Base-by-base conservation (phyloP, 2,329 filamentous ascomycete species). In the Colletotrichum cuscutae region DNA sequence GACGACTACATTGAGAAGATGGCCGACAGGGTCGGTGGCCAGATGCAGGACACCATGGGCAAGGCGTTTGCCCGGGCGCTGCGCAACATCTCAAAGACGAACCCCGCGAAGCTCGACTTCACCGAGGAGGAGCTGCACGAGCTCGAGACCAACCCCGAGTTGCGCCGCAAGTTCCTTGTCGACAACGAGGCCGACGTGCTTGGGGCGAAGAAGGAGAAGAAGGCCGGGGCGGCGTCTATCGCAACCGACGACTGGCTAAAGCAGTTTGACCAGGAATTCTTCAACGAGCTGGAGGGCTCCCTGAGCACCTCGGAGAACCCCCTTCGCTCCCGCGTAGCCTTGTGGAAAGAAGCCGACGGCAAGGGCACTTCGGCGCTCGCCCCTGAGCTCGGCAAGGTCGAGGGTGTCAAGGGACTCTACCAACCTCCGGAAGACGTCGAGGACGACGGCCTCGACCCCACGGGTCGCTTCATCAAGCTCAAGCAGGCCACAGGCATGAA, bases 401-500 rank as follows among this genome's bases (percentile, higher is more conserved):
- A 85, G 54, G 89, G 89, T 61, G 87, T 90, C 60, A 80, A 82
- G 75, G 87, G 88, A 71, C 77, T 84, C 76, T 89, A 87, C 84
- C 87, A 86, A 77, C 79, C 80, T 71, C 80, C 83, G 52, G 80
- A 83, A 58, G 87, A 89, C 77, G 85, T 85, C 7, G 86, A 83
- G 72, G 88, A 90, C 76, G 78, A 84, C 57, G 87, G 84, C 30
- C 79, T 85, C 74, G 88, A 90, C 80, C 85, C 87, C 76, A 80
- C 83, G 26, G 88, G 88, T 74, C 77, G 82, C 62, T 90, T 84
- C 80, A 82, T 86, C 77, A 83, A 87, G 73, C 81, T 89, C 77
- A 89, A 89, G 83, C 84, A 83, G 75, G 81, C 86, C 75, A 90
- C 89, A 61, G 89, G 89, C 76, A 80, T 91, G 81, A 84, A 77